Percentiles rank a stretch among this genome's conserved stretches.
These are phyloP conservation scores for Truncatella angustata DNA, from an alignment of 2,329 filamentous ascomycete genomes.

Conservation along the genomic window DNA sequence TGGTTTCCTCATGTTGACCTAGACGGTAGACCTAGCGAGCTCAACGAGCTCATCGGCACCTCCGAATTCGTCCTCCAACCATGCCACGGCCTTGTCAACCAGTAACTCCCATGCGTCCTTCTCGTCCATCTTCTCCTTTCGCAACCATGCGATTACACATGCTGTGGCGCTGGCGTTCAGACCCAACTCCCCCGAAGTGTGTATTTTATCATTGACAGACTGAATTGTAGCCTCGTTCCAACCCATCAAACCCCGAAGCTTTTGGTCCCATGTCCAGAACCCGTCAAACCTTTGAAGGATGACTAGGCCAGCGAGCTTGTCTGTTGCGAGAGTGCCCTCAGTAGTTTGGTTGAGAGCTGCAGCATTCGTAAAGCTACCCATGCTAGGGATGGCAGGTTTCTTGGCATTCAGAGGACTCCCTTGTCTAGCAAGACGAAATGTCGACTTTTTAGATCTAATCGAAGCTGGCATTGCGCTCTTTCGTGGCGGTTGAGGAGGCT, in stretches of 20 bases:
- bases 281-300: conserved; percentile 55
- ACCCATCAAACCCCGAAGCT: conserved; percentile 27
- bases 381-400: background rate
- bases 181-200: conserved; percentile 17
- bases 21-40: background rate
- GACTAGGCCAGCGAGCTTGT: conserved; percentile 44
- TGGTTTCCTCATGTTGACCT: no score
- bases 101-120: conserved; percentile 64
- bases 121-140: conserved; percentile 39
- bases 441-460: no score
- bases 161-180: conserved; percentile 26
- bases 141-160: conserved; percentile 48
- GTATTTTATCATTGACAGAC: background rate
- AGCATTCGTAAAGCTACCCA: background rate
- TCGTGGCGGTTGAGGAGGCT: no score
- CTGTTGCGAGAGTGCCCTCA: background rate
- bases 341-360: background rate
- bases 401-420: background rate
- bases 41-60: background rate
- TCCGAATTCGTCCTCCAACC: conserved; percentile 34
- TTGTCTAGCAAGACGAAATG: no score
- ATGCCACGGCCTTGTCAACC: conserved; percentile 56
- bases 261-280: conserved; percentile 40
- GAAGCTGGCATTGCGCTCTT: no score
- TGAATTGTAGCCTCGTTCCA: conserved; percentile 11